Evolutionary conservation across 2,329 filamentous ascomycete species (phyloP).

Genomic region (Cryphonectria carpinicola): DNA sequence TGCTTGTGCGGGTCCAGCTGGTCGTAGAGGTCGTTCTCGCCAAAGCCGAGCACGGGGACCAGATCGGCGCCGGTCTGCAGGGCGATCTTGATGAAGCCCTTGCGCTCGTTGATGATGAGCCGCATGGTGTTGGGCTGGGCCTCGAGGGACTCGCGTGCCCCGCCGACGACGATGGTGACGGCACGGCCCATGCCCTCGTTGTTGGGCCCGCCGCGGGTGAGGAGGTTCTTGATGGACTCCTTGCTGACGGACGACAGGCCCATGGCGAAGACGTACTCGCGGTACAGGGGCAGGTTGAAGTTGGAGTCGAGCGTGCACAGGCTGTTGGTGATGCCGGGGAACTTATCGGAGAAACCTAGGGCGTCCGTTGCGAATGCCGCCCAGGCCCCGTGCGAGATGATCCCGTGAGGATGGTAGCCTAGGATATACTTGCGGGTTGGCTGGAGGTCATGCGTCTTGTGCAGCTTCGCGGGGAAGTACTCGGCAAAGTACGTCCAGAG

Average conservation of each 20-base stretch:
- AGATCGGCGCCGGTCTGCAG: constrained; percentile 91
- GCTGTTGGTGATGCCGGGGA: constrained; percentile 94
- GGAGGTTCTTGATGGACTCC: constrained; percentile 86
- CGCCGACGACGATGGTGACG: constrained; percentile 94
- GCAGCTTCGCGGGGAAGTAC: constrained; percentile 88
- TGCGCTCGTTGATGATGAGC: constrained; percentile 80
- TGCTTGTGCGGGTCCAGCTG: constrained; percentile 79
- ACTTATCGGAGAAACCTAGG: constrained; percentile 82
- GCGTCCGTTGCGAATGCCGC: constrained; percentile 90
- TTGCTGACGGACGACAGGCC: constrained; percentile 88
- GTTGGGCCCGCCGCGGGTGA: constrained; percentile 78
- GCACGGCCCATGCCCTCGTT: constrained; percentile 88
- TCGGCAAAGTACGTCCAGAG: constrained; percentile 89
- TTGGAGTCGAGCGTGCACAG: constrained; percentile 93
- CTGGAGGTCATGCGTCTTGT: constrained; percentile 80
- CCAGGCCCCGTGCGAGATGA: constrained; percentile 96
- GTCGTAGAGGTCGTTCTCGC: constrained; percentile 95
- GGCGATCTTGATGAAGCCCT: constrained; percentile 93
- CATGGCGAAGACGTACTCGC: constrained; percentile 90
- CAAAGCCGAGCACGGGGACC: constrained; percentile 89
- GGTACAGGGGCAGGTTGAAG: constrained; percentile 90
- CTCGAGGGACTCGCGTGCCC: constrained; percentile 88
- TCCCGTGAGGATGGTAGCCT: constrained; percentile 95
- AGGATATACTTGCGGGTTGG: constrained; percentile 92
- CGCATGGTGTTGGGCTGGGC: constrained; percentile 77